These are phyloP conservation scores for Pascua sp. DNA, from an alignment of 1,284 basidiomycete species.

Conservation along the genomic window DNA sequence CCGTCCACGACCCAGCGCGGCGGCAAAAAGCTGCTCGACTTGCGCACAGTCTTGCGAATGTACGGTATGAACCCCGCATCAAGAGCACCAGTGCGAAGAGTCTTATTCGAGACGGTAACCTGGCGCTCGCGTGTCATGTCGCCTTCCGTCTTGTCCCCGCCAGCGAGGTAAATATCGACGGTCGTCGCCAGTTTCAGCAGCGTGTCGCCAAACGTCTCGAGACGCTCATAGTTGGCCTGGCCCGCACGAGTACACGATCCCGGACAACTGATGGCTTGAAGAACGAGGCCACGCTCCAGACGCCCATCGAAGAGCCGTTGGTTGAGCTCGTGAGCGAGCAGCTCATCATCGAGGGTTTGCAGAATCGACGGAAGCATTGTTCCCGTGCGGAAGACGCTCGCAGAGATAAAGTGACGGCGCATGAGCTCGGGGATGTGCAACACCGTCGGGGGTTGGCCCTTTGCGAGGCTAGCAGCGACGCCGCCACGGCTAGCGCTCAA, in stretches of 20 bases:
- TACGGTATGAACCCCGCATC: constrained; percentile 30
- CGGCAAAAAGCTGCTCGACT: constrained; percentile 28
- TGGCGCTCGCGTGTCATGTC: constrained; percentile 22
- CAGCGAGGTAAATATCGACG: constrained; percentile 18
- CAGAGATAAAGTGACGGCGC: constrained; percentile 24
- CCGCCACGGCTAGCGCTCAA: constrained; percentile 22
- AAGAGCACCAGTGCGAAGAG: constrained; percentile 19
- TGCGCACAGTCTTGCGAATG: constrained; percentile 22
- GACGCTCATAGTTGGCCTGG: constrained; percentile 32
- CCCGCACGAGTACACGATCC: constrained; percentile 1
- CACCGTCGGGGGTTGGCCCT: neutral
- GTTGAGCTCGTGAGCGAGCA: constrained; percentile 30
- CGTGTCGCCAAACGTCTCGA: constrained; percentile 44
- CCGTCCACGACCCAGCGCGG: constrained; percentile 23
- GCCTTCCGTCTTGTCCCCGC: constrained; percentile 8
- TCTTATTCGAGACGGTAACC: constrained; percentile 28
- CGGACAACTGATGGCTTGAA: constrained; percentile 28
- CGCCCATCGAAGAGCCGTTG: constrained; percentile 5
- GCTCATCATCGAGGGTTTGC: constrained; percentile 22
- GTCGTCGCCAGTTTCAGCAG: constrained; percentile 34
- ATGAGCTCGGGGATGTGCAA: constrained; percentile 23
- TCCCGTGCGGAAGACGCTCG: constrained; percentile 23
- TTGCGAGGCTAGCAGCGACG: constrained; percentile 9
- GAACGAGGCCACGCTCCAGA: constrained; percentile 11
- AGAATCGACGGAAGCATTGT: constrained; percentile 26